Percentiles rank a stretch among this genome's conserved stretches.
Conservation (phyloP, 257 asterid genomes). For the Scutellaria galericulata region DNA sequence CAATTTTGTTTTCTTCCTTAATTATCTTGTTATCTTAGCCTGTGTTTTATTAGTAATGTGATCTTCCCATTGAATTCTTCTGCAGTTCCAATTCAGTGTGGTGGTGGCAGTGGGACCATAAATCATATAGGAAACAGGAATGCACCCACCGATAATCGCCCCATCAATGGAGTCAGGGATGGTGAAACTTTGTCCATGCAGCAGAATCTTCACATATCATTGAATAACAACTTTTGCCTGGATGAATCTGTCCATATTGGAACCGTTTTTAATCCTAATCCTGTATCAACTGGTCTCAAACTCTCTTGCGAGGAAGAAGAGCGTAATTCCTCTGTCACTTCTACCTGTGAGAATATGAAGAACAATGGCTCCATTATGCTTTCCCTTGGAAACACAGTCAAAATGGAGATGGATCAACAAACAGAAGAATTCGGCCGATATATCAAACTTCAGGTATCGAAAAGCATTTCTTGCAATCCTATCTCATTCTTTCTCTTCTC, state of each 20-base stretch:
- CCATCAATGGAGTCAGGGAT: conserved; percentile 51
- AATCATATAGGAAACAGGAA: conserved; percentile 47
- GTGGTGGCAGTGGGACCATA: conserved; percentile 47
- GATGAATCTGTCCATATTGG: conserved; percentile 49
- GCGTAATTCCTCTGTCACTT: conserved; percentile 52
- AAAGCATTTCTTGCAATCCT: too few relatives aligned
- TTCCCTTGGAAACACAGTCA: conserved; percentile 46
- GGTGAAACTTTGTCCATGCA: conserved; percentile 48
- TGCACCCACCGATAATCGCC: conserved; percentile 40
- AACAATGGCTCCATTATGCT: conserved; percentile 34
- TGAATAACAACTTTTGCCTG: conserved; percentile 50
- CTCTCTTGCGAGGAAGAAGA: conserved; percentile 70
- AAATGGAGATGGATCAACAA: conserved; percentile 61
- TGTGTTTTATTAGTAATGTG: neutral
- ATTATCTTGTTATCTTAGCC: neutral
- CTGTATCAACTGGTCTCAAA: conserved; percentile 70
- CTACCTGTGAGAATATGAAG: conserved; percentile 53
- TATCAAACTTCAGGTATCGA: conserved; percentile 67
- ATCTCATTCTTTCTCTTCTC: conserved; percentile 21
- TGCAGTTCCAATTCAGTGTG: conserved; percentile 58
- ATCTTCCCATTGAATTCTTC: conserved; percentile 20
- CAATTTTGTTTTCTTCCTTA: conserved; percentile 25
- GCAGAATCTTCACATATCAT: conserved; percentile 58
- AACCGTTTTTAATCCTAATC: conserved; percentile 55
- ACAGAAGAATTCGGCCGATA: conserved; percentile 56